phyloP scores from a whole-genome alignment of 2,329 filamentous ascomycete genomes.

The Achaetomium macrosporum region DNA sequence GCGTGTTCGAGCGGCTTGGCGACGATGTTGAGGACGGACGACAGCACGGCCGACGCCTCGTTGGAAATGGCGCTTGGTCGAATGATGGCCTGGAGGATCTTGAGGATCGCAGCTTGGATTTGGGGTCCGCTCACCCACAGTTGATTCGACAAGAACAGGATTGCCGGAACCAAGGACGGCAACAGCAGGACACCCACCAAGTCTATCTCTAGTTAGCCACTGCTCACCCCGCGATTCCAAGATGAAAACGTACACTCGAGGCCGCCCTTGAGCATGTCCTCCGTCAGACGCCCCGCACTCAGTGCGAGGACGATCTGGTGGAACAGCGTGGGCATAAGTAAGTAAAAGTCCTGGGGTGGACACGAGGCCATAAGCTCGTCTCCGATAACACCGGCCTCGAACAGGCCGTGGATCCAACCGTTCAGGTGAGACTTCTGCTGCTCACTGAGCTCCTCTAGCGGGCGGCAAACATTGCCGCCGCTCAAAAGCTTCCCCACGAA shows the following conservation, averaged over 20 bases:
- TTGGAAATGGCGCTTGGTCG: conserved; percentile 62
- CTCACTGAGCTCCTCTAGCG: conserved; percentile 55
- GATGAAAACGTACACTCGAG: conserved; percentile 58
- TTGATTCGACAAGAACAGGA: conserved; percentile 65
- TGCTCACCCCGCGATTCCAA: background rate
- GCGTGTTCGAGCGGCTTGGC: conserved; percentile 63
- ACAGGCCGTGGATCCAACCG: conserved; percentile 73
- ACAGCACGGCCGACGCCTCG: conserved; percentile 66
- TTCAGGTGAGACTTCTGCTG: conserved; percentile 61
- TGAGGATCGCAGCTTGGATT: conserved; percentile 63
- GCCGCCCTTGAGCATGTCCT: conserved; percentile 67
- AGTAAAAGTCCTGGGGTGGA: conserved; percentile 75
- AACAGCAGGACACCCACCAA: conserved; percentile 73
- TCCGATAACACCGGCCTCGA: conserved; percentile 66
- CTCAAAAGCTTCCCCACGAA: conserved; percentile 64
- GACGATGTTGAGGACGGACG: conserved; percentile 64
- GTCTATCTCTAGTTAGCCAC: conserved; percentile 41
- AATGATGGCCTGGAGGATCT: conserved; percentile 68
- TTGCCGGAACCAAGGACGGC: conserved; percentile 69
- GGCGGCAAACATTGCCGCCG: conserved; percentile 51
- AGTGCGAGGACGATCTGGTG: conserved; percentile 68
- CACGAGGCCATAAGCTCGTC: conserved; percentile 80
- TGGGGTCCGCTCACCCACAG: conserved; percentile 59
- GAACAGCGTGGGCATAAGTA: conserved; percentile 71
- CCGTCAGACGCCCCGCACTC: conserved; percentile 56